These are phyloP conservation scores for Lenzites betulinus DNA, from an alignment of 768 basidiomycete species.

Conservation along the genomic window DNA sequence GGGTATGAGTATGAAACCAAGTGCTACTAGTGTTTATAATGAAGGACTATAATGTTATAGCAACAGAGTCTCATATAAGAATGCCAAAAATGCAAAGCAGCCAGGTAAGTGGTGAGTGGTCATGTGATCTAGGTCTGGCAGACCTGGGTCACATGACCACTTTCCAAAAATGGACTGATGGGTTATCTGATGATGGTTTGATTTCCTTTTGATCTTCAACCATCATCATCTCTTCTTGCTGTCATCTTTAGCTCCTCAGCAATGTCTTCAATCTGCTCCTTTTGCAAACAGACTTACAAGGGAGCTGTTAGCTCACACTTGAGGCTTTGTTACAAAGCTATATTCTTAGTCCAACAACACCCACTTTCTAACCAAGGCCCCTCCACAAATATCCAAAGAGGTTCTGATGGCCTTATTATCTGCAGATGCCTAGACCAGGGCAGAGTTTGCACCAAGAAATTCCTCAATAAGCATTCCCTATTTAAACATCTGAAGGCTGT, in stretches of 20 bases:
- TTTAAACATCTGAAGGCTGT: neutral
- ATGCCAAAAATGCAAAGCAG: too few species aligned
- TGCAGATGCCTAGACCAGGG: constrained; percentile 2
- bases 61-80: too few species aligned
- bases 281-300: neutral
- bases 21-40: too few species aligned
- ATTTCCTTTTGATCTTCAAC: neutral
- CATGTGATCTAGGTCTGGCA: too few species aligned
- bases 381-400: neutral
- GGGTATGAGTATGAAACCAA: too few species aligned
- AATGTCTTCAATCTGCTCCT: neutral
- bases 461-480: neutral
- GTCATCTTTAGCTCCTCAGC: too few species aligned
- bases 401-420: neutral
- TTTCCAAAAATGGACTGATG: too few species aligned
- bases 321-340: neutral
- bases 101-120: too few species aligned
- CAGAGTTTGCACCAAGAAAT: neutral
- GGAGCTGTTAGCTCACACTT: neutral
- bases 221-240: constrained; percentile 2
- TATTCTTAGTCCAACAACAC: neutral
- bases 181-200: neutral
- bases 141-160: too few species aligned
- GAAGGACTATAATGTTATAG: too few species aligned
- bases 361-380: neutral